Evolutionary conservation across 176 grass and related monocot species (phyloP).

Genomic region (Oryza coarctata): DNA sequence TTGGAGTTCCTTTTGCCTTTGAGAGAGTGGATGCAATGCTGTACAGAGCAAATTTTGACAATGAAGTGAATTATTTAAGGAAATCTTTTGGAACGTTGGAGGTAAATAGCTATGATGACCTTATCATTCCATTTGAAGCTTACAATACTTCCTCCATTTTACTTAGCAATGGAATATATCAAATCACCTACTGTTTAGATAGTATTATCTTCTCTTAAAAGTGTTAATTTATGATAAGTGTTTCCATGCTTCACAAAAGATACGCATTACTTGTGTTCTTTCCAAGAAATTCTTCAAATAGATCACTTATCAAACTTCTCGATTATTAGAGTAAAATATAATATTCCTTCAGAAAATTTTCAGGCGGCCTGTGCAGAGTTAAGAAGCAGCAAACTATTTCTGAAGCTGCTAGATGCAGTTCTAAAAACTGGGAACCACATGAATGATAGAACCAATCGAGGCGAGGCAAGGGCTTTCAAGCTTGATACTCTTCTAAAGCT

Average conservation of each 20-base stretch:
- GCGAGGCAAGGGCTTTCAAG: constrained; percentile 53
- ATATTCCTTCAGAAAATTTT: constrained; percentile 54
- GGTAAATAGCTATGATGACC: constrained; percentile 48
- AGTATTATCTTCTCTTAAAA: neutral
- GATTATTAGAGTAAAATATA: constrained; percentile 33
- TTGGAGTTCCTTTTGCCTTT: constrained; percentile 78
- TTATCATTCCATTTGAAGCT: neutral
- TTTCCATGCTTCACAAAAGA: neutral
- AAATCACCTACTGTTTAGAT: neutral
- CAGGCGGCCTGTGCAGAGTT: constrained; percentile 78
- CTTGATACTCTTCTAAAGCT: constrained; percentile 71
- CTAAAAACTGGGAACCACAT: constrained; percentile 64
- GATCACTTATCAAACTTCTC: neutral
- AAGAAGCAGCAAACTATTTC: constrained; percentile 72
- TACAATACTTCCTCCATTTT: neutral
- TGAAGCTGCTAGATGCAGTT: constrained; percentile 66
- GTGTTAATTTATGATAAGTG: neutral
- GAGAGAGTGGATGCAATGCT: constrained; percentile 81
- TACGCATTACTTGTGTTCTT: neutral
- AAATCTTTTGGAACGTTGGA: constrained; percentile 65
- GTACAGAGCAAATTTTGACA: constrained; percentile 69
- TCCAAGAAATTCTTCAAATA: neutral
- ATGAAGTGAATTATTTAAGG: constrained; percentile 59
- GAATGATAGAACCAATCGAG: constrained; percentile 53
- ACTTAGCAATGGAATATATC: neutral